Percentiles rank a stretch among this genome's conserved stretches.
These are phyloP conservation scores for Gnaphalium uliginosum DNA, from an alignment of 129 eudicot species.

Conservation along the genomic window DNA sequence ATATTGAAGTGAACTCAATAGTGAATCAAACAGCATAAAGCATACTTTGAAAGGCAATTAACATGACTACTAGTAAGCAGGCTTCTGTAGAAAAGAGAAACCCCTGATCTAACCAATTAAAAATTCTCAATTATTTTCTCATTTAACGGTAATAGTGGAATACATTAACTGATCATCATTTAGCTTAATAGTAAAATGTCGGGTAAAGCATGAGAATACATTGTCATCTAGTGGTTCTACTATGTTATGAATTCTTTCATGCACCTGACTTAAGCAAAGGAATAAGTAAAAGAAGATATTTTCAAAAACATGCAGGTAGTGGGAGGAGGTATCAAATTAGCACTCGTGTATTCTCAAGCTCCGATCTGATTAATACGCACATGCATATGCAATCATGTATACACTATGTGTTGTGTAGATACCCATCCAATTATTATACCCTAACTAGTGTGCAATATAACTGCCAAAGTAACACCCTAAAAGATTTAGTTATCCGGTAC, in stretches of 20 bases:
- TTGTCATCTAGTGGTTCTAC: neutral
- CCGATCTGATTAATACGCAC: slow-evolving; percentile 16
- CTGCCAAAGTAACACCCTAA: slow-evolving; percentile 17
- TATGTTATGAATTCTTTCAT: neutral
- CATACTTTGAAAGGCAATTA: neutral
- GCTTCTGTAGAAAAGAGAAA: neutral
- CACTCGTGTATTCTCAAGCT: neutral
- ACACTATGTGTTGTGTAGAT: slow-evolving; percentile 5
- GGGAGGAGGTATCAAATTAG: slow-evolving; percentile 12
- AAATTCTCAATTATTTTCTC: neutral
- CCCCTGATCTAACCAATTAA: neutral
- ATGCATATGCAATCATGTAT: neutral
- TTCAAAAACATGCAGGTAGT: neutral
- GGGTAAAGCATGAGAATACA: neutral
- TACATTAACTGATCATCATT: neutral
- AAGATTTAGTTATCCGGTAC: slow-evolving; percentile 32
- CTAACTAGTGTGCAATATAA: slow-evolving; percentile 11
- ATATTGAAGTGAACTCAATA: neutral
- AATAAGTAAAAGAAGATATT: too few relatives aligned
- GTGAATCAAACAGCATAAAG: slow-evolving; percentile 3
- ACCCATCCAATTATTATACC: slow-evolving; percentile 4
- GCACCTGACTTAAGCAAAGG: neutral
- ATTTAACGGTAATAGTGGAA: neutral
- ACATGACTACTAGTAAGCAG: neutral
- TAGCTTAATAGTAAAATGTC: neutral